Conservation (phyloP, 495 filamentous ascomycete genomes). For the Glarea lozoyensis region DNA sequence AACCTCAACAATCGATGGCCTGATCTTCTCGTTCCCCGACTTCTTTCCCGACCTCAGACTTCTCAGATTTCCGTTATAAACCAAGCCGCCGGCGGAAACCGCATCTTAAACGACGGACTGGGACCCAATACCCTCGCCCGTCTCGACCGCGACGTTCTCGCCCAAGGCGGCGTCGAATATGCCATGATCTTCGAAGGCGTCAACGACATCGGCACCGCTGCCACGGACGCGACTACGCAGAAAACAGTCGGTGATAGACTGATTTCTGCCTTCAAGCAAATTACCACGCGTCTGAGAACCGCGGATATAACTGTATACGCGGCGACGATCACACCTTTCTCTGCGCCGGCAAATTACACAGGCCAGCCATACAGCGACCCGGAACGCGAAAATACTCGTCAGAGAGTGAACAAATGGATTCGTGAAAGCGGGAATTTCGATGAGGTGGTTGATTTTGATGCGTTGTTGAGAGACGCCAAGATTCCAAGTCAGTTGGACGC, state of each 20-base stretch:
- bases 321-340: conserved; percentile 63
- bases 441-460: conserved; percentile 53
- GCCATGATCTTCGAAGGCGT: conserved; percentile 67
- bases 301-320: conserved; percentile 49
- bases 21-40: conserved; percentile 47
- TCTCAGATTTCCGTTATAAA: conserved; percentile 48
- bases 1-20: conserved; percentile 66
- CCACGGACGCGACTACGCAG: background rate
- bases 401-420: conserved; percentile 57
- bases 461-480: conserved; percentile 39
- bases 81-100: conserved; percentile 67
- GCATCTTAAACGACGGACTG: conserved; percentile 50
- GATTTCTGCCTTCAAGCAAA: conserved; percentile 53
- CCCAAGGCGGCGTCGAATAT: conserved; percentile 46
- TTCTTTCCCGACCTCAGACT: conserved; percentile 38
- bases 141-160: conserved; percentile 56
- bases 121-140: conserved; percentile 43
- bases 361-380: conserved; percentile 44
- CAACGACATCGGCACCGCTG: conserved; percentile 53
- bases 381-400: conserved; percentile 45
- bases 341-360: conserved; percentile 22
- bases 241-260: conserved; percentile 17
- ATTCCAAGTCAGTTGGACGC: conserved; percentile 31
- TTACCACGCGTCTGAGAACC: conserved; percentile 48
- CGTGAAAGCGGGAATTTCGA: conserved; percentile 50